Evolutionary conservation across 208 protist genomes (phyloP).

Genomic region (Trichomonas gallinae): DNA sequence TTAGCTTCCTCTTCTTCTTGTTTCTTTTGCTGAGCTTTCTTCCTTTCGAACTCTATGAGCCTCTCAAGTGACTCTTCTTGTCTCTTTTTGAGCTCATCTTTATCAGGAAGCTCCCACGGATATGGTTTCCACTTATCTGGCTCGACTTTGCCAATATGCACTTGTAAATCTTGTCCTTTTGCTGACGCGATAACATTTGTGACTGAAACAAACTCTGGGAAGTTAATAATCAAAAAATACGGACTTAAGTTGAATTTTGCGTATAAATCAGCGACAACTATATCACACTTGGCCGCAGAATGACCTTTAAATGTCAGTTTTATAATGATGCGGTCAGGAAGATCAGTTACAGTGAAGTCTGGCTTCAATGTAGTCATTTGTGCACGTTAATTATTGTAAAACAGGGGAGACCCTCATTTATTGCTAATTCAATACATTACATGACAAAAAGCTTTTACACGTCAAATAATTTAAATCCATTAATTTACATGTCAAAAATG

Average conservation of each 20-base stretch:
- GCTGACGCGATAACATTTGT: background rate
- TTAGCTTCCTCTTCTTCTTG: background rate
- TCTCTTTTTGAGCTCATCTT: slow-evolving; percentile 3
- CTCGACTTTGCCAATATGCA: background rate
- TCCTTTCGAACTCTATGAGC: background rate
- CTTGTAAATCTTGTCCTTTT: background rate
- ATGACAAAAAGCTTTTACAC: no score
- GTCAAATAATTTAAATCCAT: no score
- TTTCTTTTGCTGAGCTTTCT: background rate
- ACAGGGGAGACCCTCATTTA: no score
- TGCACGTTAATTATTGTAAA: background rate
- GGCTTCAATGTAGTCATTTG: background rate
- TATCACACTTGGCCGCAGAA: background rate
- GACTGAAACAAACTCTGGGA: background rate
- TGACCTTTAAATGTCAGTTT: background rate
- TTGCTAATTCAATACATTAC: no score
- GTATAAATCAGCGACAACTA: slow-evolving; percentile 13
- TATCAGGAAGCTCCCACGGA: background rate
- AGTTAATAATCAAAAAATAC: slow-evolving; percentile 9
- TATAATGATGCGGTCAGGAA: background rate
- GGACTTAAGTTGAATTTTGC: background rate
- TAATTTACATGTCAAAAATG: no score
- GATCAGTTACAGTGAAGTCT: background rate
- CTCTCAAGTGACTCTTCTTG: background rate
- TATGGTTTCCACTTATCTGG: background rate